Evolutionary conservation across 441 rosid species (phyloP), one percentile per base, ranked within the genome.

Genomic region (Melastoma candidum): DNA sequence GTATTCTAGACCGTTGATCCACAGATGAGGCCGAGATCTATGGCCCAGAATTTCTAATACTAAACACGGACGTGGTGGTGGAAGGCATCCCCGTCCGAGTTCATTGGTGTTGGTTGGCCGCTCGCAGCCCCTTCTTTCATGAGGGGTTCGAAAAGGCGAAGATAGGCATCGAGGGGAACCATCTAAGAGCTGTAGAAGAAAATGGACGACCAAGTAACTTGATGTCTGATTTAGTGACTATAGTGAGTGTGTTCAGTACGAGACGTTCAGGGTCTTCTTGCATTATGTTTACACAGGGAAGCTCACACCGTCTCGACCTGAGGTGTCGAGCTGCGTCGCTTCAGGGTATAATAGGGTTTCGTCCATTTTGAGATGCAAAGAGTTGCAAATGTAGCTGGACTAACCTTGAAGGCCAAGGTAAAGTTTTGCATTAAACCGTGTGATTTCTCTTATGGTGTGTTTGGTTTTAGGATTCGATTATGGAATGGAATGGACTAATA

Each of bases 321-420:
- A 82, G 63, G 95, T 84, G 44, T 87, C 96, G 1, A 81, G 84
- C 13, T 92, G 98, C 66, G 90, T 92, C 54, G 89, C 65, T 73
- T 76, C 74, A 48, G 83, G 72, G 1, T 68, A 63, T 70, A 65
- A 60, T 51, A 72, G 78, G 2, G 48, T 51, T 41, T 66, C 74
- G 53, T 70, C 78, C 8, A 78, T 71, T 45, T 55, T 78, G 17
- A 41, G 46, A 47, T 63, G 77, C 17, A 95, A 87, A 63, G 85
- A 92, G 78, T 61, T 82, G 26, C 87, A 81, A 61, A 77, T 77
- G 90, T 84, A 80, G 69, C 75, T 92, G 51, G 63, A 82, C 2
- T 87, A n/a, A 92, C 82, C 76, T 92, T 47, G 95, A 68, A 74
- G 82, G 84, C 63, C 70, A 95, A 87, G 98, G 96, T 92, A 76